phyloP scores from a whole-genome alignment of 345 rosid genomes.

The Gossypium rotundifolium region DNA sequence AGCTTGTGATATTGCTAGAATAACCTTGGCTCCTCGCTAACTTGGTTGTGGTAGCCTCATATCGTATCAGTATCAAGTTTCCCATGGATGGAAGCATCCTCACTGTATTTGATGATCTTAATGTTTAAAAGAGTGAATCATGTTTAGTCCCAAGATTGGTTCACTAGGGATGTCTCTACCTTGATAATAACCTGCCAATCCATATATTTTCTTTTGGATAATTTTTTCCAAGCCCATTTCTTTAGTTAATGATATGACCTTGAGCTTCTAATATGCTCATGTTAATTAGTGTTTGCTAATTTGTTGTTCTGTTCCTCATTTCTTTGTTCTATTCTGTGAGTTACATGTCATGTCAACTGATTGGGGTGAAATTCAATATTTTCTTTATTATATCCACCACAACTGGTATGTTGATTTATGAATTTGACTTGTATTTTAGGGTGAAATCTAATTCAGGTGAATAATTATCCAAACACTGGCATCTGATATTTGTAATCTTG shows the following conservation, averaged over 20 bases:
- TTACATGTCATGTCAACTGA: neutral
- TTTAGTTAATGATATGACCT: neutral
- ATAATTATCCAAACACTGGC: neutral
- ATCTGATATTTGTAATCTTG: neutral
- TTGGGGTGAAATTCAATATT: neutral
- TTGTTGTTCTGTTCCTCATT: neutral
- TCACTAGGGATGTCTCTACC: neutral
- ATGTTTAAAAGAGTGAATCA: neutral
- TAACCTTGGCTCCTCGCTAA: neutral
- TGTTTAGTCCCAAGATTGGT: neutral
- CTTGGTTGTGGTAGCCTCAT: neutral
- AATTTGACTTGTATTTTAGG: neutral
- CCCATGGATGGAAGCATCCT: neutral
- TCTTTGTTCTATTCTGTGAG: neutral
- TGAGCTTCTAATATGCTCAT: neutral
- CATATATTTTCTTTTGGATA: neutral
- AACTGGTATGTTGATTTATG: neutral
- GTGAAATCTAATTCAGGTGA: neutral
- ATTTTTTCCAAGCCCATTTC: neutral
- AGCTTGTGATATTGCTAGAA: neutral
- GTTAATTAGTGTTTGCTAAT: neutral
- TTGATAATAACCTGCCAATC: neutral
- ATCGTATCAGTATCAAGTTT: neutral
- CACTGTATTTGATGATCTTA: neutral
- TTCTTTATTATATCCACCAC: neutral